Conservation (phyloP, 2,329 filamentous ascomycete species). For the Clathrospora elynae region DNA sequence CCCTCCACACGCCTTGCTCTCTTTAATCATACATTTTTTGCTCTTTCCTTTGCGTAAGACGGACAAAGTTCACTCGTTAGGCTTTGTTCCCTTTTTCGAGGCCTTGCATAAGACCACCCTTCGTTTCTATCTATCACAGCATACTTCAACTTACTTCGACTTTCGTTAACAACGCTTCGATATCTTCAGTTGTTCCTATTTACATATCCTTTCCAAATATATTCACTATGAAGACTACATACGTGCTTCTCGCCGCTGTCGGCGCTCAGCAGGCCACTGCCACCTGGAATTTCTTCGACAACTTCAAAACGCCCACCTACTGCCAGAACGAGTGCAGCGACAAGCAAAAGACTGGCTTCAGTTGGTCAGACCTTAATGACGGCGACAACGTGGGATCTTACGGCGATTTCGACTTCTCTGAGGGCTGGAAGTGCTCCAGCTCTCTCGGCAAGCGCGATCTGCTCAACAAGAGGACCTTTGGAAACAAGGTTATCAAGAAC, state of each 20-base stretch:
- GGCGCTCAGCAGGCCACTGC: constrained; percentile 53
- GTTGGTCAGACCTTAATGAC: constrained; percentile 67
- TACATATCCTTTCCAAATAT: constrained; percentile 18
- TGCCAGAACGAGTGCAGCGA: constrained; percentile 76
- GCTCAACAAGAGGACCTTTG: constrained; percentile 53
- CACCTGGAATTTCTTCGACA: constrained; percentile 57
- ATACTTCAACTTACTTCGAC: constrained; percentile 19
- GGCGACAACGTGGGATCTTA: constrained; percentile 63
- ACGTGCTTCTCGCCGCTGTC: constrained; percentile 54
- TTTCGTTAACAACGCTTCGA: too few species aligned
- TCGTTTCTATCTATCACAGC: constrained; percentile 26
- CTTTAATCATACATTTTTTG: constrained; percentile 22
- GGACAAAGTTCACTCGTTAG: constrained; percentile 48
- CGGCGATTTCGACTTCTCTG: constrained; percentile 67
- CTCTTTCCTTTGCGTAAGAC: constrained; percentile 26
- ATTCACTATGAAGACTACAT: constrained; percentile 51
- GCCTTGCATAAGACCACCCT: constrained; percentile 19
- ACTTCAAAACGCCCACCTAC: constrained; percentile 72
- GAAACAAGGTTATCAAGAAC: constrained; percentile 51
- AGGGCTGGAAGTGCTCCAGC: constrained; percentile 71
- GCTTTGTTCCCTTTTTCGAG: constrained; percentile 39
- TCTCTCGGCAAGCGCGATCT: constrained; percentile 65
- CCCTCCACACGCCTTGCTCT: constrained; percentile 20
- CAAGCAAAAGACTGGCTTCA: constrained; percentile 72
- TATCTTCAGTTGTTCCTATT: too few species aligned